These are phyloP conservation scores for Trypethelium eluteriae DNA, from an alignment of 495 filamentous ascomycete species.

Conservation along the genomic window DNA sequence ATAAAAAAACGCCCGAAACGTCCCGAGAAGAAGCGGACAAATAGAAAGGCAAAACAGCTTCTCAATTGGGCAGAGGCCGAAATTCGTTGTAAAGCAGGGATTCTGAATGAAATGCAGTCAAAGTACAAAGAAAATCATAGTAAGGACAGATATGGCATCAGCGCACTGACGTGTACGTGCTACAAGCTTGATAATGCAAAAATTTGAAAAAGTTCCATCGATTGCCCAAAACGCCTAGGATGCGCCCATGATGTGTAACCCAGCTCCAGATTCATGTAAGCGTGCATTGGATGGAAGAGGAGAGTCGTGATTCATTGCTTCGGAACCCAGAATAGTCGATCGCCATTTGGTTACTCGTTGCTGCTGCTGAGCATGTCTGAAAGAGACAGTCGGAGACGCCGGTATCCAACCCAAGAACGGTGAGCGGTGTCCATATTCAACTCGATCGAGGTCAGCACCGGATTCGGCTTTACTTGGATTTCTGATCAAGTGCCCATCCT, in stretches of 20 bases:
- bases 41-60: background rate
- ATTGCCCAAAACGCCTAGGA: background rate
- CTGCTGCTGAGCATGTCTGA: no score
- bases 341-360: no score
- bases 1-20: background rate
- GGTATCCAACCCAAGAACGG: no score
- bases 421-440: no score
- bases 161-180: background rate
- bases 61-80: background rate
- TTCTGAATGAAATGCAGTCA: background rate
- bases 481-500: slow-evolving; percentile 37
- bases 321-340: background rate
- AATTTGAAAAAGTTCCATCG: background rate
- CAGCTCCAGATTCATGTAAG: background rate
- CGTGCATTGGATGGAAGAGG: background rate
- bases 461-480: background rate
- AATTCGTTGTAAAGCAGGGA: background rate
- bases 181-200: background rate
- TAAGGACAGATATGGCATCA: background rate
- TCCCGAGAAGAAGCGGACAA: no score
- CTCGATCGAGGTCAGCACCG: background rate
- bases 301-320: slow-evolving; percentile 2
- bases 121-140: background rate
- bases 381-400: no score
- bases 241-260: background rate